These are phyloP conservation scores for Phytophthora pini DNA, from an alignment of 352 stramenopile species.

Conservation along the genomic window DNA sequence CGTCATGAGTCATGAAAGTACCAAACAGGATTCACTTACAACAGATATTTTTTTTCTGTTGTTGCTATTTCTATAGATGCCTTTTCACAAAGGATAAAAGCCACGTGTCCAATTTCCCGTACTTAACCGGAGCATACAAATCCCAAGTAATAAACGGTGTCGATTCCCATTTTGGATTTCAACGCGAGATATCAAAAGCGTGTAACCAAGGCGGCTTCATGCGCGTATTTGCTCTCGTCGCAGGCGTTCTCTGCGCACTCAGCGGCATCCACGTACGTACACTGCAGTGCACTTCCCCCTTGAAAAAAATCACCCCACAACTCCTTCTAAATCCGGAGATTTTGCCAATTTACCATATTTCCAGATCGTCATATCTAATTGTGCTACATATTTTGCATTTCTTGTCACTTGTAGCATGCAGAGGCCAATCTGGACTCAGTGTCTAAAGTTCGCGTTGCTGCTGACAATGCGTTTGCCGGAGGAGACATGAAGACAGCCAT, in stretches of 20 bases:
- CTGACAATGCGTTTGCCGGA: conserved; percentile 80
- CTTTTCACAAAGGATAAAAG: conserved; percentile 1
- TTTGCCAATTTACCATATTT: conserved; percentile 4
- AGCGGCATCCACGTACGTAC: conserved; percentile 27
- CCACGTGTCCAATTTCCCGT: not conserved
- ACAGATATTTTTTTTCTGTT: no score
- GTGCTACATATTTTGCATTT: conserved; percentile 7
- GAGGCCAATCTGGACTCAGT: conserved; percentile 46
- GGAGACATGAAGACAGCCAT: conserved; percentile 83
- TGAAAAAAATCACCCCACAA: not conserved
- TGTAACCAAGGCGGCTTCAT: conserved; percentile 15
- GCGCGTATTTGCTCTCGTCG: conserved; percentile 37
- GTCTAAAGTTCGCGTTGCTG: conserved; percentile 71
- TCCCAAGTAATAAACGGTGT: conserved; percentile 4
- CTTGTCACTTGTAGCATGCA: conserved; percentile 20
- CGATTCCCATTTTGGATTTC: conserved; percentile 26
- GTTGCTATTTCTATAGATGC: no score
- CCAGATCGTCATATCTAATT: conserved; percentile 3
- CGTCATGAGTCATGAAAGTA: no score
- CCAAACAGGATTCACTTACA: no score
- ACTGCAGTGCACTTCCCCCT: no score
- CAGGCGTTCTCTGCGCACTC: conserved; percentile 30
- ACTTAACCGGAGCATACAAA: conserved; percentile 18
- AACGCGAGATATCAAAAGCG: conserved; percentile 12
- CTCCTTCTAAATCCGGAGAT: conserved; percentile 8